Evolutionary conservation across 306 rosid genomes (phyloP).

Genomic region (Rubus idaeus): DNA sequence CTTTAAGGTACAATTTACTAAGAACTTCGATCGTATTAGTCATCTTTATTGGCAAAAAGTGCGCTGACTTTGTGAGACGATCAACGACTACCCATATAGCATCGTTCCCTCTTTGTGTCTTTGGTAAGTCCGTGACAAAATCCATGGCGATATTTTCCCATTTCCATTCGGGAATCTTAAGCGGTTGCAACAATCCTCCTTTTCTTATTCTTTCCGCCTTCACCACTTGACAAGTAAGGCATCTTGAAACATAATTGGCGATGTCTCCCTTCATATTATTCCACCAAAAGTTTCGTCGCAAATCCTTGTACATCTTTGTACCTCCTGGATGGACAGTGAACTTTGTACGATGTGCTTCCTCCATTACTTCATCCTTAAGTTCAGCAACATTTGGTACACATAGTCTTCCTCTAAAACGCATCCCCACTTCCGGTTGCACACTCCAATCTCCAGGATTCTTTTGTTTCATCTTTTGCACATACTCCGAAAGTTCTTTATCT

Average conservation of each 20-base stretch:
- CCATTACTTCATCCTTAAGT: too few species aligned
- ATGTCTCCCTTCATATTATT: not conserved
- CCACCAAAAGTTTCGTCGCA: not conserved
- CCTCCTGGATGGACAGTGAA: not conserved
- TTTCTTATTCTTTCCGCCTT: not conserved
- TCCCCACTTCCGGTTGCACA: too few species aligned
- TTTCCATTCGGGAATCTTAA: not conserved
- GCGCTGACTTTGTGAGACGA: not conserved
- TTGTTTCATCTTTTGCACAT: too few species aligned
- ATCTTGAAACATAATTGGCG: not conserved
- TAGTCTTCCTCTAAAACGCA: too few species aligned
- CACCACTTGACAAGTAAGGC: not conserved
- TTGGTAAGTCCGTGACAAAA: not conserved
- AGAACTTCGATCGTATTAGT: not conserved
- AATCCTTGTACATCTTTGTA: too few species aligned
- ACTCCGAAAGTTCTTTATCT: too few species aligned
- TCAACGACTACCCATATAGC: too few species aligned
- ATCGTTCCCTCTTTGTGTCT: not conserved
- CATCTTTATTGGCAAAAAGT: not conserved
- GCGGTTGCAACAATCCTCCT: not conserved
- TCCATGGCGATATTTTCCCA: not conserved
- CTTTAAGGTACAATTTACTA: not conserved
- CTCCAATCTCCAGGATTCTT: too few species aligned
- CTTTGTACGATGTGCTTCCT: not conserved
- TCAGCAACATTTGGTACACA: too few species aligned